These are phyloP conservation scores for Psilocybe sp. DNA, from an alignment of 768 basidiomycete species.

Conservation along the genomic window DNA sequence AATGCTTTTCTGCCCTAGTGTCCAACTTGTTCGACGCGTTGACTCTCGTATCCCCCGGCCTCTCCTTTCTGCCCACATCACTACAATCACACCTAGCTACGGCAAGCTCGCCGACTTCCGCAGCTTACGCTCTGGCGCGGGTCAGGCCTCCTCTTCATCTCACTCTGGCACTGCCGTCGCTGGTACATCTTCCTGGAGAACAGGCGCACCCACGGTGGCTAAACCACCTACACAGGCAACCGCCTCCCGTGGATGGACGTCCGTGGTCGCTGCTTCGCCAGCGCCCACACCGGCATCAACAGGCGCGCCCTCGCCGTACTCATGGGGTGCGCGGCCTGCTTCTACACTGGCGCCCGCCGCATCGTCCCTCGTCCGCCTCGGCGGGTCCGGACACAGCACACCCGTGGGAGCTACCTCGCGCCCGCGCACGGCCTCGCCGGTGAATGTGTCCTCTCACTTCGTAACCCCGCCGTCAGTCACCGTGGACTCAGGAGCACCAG, in stretches of 20 bases:
- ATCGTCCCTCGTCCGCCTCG: too few relatives aligned
- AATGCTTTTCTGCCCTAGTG: slow-evolving; percentile 34
- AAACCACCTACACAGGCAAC: slow-evolving; percentile 8
- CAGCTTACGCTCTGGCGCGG: slow-evolving; percentile 12
- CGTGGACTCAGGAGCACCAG: neutral
- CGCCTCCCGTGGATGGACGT: slow-evolving; percentile 22
- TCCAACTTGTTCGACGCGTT: slow-evolving; percentile 77
- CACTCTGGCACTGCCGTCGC: slow-evolving; percentile 1
- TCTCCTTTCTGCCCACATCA: slow-evolving; percentile 52
- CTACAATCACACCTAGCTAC: slow-evolving; percentile 34
- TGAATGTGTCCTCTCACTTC: neutral
- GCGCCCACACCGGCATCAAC: slow-evolving; percentile 8
- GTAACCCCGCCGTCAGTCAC: neutral
- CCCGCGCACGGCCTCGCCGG: neutral
- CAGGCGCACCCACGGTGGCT: neutral
- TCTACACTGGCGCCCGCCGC: neutral
- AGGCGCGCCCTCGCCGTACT: neutral
- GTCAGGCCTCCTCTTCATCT: slow-evolving; percentile 1
- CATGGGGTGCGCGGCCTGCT: slow-evolving; percentile 1
- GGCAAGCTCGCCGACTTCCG: slow-evolving; percentile 64
- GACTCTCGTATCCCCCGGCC: slow-evolving; percentile 80
- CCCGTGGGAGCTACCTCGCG: slow-evolving; percentile 1
- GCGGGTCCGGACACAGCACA: neutral
- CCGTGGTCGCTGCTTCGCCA: slow-evolving; percentile 15
- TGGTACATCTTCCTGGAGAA: slow-evolving; percentile 19